Evolutionary conservation across 768 basidiomycete species (phyloP), one percentile per base, ranked within the genome.

Genomic region (Suillus occidentalis): DNA sequence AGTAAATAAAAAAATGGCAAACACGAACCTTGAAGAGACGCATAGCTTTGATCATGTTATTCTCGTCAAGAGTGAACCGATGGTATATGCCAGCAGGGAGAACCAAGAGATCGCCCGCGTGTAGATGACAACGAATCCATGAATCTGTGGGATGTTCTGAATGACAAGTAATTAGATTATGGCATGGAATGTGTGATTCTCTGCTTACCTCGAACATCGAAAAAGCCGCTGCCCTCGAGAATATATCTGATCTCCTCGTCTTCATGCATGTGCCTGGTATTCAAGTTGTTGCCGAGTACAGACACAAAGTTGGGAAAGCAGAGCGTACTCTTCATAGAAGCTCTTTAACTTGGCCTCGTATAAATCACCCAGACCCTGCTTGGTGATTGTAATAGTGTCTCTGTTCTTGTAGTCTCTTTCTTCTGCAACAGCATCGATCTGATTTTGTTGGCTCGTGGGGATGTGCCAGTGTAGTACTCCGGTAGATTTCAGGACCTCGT

Each of bases 211-310:
- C 95, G 85, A 50, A 98, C 86, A 71, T 98, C 96, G 72, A 97
- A 98, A 82, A 88, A 99, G 0, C 95, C 95, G 49, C 86, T 87
- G 16, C 97, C 96, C 1, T 84, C 81, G 47, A 94, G 82, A 70
- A 96, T 87, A 71, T 92, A 98, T 10, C 96, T 84, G 71, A 96
- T 97, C 77, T 98, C 95, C 72, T 98, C 95, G 70, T 98, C 96
- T 76, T 97, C 94, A 71, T 97, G 96, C 82, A 98, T 85, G 71
- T 97, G 95, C 71, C 92, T 93, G 69, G 31, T 1, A 42, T 42
- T 53, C 18, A 53, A 20, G 28, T 53, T 16, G 12, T 42, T 13
- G 18, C 64, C 67, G 4, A 28, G 12, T 8, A 28, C 13, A 40
- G 28, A 25, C 25, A 16, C 9, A 12, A 20, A 36, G 5, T 42